Base-by-base conservation (phyloP, 2,329 filamentous ascomycete species). In the Phialophora chinensis region DNA sequence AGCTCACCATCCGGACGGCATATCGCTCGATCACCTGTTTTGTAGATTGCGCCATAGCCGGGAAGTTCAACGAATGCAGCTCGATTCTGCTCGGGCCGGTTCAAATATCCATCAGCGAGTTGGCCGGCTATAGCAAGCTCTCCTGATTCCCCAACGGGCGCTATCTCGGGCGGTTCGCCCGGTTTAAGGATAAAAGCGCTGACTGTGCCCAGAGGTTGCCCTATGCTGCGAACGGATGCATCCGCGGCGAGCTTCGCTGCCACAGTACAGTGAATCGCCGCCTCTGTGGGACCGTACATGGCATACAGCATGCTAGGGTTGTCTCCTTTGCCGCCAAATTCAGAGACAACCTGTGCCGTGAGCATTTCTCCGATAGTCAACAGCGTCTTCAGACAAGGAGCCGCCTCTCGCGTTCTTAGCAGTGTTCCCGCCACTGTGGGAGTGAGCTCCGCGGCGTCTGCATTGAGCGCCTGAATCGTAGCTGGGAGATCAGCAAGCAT, bases 301-400 rank as follows among this genome's bases (percentile, higher is more conserved):
- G 89, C 93, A 85, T 92, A 93, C 0, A 97, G 82, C 52, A 96
- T 88, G 71, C 90, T 89, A 1, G 81, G 75, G 7, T 78, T 79
- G 0, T 74, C 74, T 0, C 77, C 74, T 10, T 81, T 79, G 2
- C 87, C 87, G 5, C 92, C 92, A 81, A 95, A 97, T 74, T 96
- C 92, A 42, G 86, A 80, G 25, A 97, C 84, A 1, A 97, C 89
- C 8, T 87, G 85, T 50, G 85, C 82, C 3, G 91, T 96, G 42
- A 97, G 85, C 93, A 96, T 97, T 77, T 97, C 93, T 5, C 93
- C 93, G 71, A 97, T 97, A 0, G 93, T 97, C 27, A 97, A 79
- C 0, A 97, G 82, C 0, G 93, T 78, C 60, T 85, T 87, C 44
- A 97, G 77, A 0, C 80, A 79, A 0, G 93, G 92, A 0, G 89